Conservation (phyloP, 192 early-diverging fungal species). For the Spizellomyces sp. region DNA sequence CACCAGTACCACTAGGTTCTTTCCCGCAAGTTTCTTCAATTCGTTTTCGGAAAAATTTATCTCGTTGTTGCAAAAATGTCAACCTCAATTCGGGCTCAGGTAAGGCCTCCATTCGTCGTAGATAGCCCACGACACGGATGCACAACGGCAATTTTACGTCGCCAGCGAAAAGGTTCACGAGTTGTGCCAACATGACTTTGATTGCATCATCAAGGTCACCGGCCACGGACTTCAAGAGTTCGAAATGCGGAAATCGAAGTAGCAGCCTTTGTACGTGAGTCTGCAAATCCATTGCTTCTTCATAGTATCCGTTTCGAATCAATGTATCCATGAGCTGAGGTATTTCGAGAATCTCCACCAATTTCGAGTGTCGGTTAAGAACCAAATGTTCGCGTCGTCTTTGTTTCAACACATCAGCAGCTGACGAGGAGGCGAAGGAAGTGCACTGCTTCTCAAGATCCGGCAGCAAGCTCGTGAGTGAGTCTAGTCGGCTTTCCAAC, state of each 20-base stretch:
- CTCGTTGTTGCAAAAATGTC: constrained; percentile 72
- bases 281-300: constrained; percentile 81
- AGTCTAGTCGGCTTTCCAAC: constrained; percentile 48
- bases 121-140: constrained; percentile 76
- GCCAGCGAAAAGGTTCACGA: constrained; percentile 66
- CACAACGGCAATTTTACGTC: constrained; percentile 76
- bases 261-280: constrained; percentile 62
- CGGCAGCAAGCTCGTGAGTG: constrained; percentile 50
- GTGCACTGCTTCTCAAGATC: constrained; percentile 49
- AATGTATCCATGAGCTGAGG: constrained; percentile 81
- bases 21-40: constrained; percentile 53
- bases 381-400: constrained; percentile 5
- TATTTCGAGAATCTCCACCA: constrained; percentile 76
- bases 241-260: constrained; percentile 58
- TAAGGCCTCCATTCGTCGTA: constrained; percentile 72
- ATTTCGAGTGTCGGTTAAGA: constrained; percentile 36
- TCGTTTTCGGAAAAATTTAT: constrained; percentile 59
- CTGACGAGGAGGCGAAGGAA: constrained; percentile 38
- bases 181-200: constrained; percentile 66
- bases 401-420: constrained; percentile 11
- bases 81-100: constrained; percentile 72
- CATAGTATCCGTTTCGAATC: constrained; percentile 78
- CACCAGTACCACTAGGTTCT: constrained; percentile 2
- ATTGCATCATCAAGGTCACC: constrained; percentile 57
- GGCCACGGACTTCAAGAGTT: constrained; percentile 61